A percentile compares a stretch with the other conserved stretches of the same genome.
These are phyloP conservation scores for Schizosaccharomyces pombe DNA, from an alignment of 805 yeast genomes.

Conservation along the genomic window DNA sequence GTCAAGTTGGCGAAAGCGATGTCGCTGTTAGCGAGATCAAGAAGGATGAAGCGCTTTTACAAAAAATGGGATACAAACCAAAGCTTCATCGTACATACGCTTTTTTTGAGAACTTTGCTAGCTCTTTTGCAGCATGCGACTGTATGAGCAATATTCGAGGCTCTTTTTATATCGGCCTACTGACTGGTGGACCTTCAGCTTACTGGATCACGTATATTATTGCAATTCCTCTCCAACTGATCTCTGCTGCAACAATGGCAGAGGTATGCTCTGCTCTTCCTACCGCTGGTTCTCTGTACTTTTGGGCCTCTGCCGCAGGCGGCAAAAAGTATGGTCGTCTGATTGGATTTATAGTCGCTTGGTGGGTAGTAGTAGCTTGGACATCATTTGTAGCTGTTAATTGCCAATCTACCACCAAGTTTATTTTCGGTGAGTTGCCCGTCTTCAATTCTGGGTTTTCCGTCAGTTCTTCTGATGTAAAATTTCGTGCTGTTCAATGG, in stretches of 20 bases:
- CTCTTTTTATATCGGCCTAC: conserved; percentile 7
- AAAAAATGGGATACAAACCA: neutral
- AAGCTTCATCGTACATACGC: neutral
- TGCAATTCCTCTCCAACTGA: conserved; percentile 7
- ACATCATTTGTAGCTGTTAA: conserved; percentile 10
- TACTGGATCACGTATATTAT: conserved; percentile 10
- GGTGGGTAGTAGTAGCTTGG: conserved; percentile 12
- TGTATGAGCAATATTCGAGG: neutral
- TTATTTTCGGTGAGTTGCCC: conserved; percentile 9
- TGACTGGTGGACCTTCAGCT: conserved; percentile 12
- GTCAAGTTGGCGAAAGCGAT: no score
- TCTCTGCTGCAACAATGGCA: conserved; percentile 11
- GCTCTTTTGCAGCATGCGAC: conserved; percentile 14
- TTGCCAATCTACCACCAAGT: conserved; percentile 10
- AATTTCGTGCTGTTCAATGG: conserved; percentile 12
- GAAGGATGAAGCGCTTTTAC: neutral
- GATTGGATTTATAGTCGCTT: conserved; percentile 11
- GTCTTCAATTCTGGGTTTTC: conserved; percentile 9
- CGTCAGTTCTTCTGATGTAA: conserved; percentile 8
- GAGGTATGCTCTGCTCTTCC: conserved; percentile 12
- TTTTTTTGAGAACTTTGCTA: conserved; percentile 2
- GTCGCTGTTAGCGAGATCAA: no score
- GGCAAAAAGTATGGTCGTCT: conserved; percentile 11
- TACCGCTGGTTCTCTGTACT: conserved; percentile 12
- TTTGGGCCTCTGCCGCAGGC: conserved; percentile 12